Base-by-base conservation (phyloP, 2,329 filamentous ascomycete genomes). In the Coniochaeta ligniaria region DNA sequence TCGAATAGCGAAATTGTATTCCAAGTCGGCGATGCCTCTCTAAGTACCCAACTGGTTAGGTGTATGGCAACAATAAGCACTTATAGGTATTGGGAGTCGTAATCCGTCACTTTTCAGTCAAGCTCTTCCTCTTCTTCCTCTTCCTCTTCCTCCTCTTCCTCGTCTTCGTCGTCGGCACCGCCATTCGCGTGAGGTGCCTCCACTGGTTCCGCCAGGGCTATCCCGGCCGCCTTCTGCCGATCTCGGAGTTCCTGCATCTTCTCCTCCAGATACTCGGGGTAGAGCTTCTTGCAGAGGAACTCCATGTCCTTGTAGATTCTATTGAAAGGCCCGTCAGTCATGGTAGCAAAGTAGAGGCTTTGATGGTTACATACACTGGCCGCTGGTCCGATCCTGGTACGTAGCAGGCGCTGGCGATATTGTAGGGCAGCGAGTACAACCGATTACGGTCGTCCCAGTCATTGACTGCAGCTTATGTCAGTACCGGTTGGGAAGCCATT, bases 401-500 rank as follows among this genome's bases (percentile, higher is more conserved):
- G 26, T 63, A 59, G 16, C 63, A 61, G 1, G 64, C 60, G 41
- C 59, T 63, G 11, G 59, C 62, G 17, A 69, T 60, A 57, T 70
- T 63, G 52, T 61, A 70, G 1, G 64, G 60, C 36, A 69, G 60
- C 4, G 67, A 69, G 57, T 71, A 70, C 9, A 70, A 59, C 2
- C 67, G 60, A 57, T 69, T 70, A 50, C 69, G 59, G 33, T 63
- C 65, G 55, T 70, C 64, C 67, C 68, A 70, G 26, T 70, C 68
- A 14, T 66, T 65, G 59, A 63, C 65, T 69, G 61, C 9, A 31
- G 28, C 28, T 31, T 9, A 31, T 31, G 5, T 31, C 9, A 31
- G 28, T 31, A 31, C 28, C 28, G 28, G 28, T 6, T 31, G 5
- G 5, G 9, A 31, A 31, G 28, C 5, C 28, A 31, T 31, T 9